phyloP scores from a whole-genome alignment of 768 basidiomycete genomes.

The Boletus reticulatus region DNA sequence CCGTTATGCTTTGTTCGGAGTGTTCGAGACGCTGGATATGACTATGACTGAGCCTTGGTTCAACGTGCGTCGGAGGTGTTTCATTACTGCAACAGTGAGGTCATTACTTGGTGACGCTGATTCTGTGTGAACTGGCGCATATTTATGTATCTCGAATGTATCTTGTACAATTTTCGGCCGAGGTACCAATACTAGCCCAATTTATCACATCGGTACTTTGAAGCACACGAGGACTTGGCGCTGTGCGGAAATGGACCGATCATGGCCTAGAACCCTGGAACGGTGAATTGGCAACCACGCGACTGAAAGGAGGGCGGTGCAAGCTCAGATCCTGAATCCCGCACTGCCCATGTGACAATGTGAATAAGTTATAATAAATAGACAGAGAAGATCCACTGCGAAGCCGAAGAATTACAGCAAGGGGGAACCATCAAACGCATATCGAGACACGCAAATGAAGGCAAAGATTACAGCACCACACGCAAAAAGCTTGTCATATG shows the following conservation, averaged over 20 bases:
- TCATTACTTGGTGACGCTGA: too few relatives aligned
- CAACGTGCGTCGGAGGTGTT: too few relatives aligned
- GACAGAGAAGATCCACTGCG: neutral
- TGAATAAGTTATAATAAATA: slow-evolving; percentile 7
- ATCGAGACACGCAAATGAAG: slow-evolving; percentile 13
- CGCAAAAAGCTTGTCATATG: slow-evolving; percentile 11
- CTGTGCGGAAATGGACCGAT: neutral
- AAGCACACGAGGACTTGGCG: slow-evolving; percentile 8
- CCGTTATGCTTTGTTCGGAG: too few relatives aligned
- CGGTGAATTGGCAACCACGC: neutral
- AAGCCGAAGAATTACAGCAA: neutral
- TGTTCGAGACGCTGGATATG: too few relatives aligned
- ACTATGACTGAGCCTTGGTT: too few relatives aligned
- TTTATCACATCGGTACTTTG: neutral
- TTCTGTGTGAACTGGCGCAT: too few relatives aligned
- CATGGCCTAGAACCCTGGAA: neutral
- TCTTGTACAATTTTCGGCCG: too few relatives aligned
- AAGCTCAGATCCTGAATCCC: too few relatives aligned
- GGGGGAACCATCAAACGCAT: slow-evolving; percentile 3
- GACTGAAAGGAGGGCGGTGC: too few relatives aligned
- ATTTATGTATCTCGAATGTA: too few relatives aligned
- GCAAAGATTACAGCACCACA: slow-evolving; percentile 15
- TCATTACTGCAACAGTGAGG: too few relatives aligned
- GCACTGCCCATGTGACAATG: neutral
- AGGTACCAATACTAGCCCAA: too few relatives aligned